Conservation (phyloP, 768 basidiomycete genomes). For the Trametes coccinea region DNA sequence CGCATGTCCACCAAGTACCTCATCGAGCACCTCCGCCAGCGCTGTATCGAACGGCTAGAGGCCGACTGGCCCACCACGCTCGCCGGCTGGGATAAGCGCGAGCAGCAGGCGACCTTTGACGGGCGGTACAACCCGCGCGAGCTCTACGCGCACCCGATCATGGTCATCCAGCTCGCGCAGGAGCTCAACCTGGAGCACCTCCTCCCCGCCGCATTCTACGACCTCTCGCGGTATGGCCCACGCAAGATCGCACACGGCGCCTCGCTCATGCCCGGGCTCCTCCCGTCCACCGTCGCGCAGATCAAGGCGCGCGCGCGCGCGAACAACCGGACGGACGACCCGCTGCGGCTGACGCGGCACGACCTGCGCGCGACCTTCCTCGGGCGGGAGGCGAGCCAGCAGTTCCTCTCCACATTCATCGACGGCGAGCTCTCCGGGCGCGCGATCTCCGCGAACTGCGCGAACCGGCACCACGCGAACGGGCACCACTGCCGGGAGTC, state of each 20-base stretch:
- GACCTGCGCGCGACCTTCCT: conserved; percentile 47
- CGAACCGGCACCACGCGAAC: conserved; percentile 39
- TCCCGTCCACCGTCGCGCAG: conserved; percentile 20
- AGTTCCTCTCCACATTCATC: conserved; percentile 63
- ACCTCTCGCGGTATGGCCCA: conserved; percentile 70
- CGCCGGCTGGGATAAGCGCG: conserved; percentile 67
- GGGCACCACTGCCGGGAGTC: conserved; percentile 58
- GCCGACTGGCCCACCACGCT: conserved; percentile 71
- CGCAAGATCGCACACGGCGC: conserved; percentile 65
- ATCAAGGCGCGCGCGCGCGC: conserved; percentile 12
- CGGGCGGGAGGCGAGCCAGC: conserved; percentile 67
- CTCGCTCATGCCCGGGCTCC: conserved; percentile 29
- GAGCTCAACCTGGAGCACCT: conserved; percentile 59
- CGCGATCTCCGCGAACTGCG: conserved; percentile 49
- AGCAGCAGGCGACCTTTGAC: conserved; percentile 51
- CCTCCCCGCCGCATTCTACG: conserved; percentile 73
- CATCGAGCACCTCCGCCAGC: conserved; percentile 62
- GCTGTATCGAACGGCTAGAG: conserved; percentile 58
- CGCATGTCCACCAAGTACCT: conserved; percentile 78
- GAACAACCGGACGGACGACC: conserved; percentile 8
- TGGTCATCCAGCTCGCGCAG: conserved; percentile 67
- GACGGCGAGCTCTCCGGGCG: conserved; percentile 52
- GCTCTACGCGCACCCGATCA: conserved; percentile 63
- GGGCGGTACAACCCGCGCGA: conserved; percentile 59
- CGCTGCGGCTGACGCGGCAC: conserved; percentile 37